phyloP scores from a whole-genome alignment of 805 yeast species.

The Saccharomycopsis babjevae region DNA sequence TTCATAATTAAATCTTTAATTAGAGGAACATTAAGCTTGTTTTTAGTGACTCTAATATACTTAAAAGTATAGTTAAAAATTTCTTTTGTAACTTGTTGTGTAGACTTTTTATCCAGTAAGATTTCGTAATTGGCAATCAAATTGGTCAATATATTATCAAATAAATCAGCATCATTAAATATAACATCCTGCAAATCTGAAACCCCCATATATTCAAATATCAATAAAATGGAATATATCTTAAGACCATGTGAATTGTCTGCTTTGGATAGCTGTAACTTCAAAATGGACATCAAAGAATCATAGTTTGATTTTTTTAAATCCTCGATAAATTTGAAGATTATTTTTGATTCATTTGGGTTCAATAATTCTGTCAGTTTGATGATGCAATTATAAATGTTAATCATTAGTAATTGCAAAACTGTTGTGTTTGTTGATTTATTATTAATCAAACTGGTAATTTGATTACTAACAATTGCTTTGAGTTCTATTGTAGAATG shows the following conservation, averaged over 20 bases:
- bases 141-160: not conserved
- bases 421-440: not conserved
- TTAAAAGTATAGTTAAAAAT: not conserved
- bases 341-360: not conserved
- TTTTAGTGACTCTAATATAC: not conserved
- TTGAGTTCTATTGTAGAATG: not conserved
- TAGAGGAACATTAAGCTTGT: not conserved
- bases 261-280: not conserved
- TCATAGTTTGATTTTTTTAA: not conserved
- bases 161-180: not conserved
- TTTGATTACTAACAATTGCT: not conserved
- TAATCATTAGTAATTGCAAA: not conserved
- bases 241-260: not conserved
- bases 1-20: not conserved
- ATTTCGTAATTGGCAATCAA: not conserved
- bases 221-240: not conserved
- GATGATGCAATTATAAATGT: not conserved
- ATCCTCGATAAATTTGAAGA: not conserved
- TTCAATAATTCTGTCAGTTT: not conserved
- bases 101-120: not conserved
- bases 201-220: not conserved
- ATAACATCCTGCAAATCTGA: not conserved
- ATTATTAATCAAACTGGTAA: not conserved
- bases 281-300: not conserved
- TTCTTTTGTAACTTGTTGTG: not conserved